Percentiles rank a stretch among this genome's conserved stretches.
These are phyloP conservation scores for Scenedesmus sp. DNA, from an alignment of 163 green algal species.

Conservation along the genomic window DNA sequence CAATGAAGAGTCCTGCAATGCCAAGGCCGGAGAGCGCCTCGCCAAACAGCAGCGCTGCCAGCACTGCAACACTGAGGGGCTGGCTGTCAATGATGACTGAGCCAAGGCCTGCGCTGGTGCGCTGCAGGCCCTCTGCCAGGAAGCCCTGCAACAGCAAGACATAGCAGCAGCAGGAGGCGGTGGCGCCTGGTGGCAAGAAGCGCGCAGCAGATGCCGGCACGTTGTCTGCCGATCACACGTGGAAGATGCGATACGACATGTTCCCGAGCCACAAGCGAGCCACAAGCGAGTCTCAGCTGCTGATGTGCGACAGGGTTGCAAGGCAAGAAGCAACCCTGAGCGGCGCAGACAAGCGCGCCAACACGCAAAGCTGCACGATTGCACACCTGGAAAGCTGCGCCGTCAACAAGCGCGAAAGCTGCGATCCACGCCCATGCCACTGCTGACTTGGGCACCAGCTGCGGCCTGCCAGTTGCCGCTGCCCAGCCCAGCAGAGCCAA, in stretches of 20 bases:
- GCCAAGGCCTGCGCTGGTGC: conserved; percentile 93
- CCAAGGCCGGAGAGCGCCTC: conserved; percentile 70
- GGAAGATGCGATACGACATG: no score
- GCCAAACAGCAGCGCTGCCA: conserved; percentile 89
- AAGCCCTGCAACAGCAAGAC: conserved; percentile 92
- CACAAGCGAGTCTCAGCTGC: not conserved
- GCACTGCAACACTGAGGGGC: conserved; percentile 88
- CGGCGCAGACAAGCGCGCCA: not conserved
- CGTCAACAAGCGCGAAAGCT: conserved; percentile 94
- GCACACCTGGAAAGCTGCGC: conserved; percentile 92
- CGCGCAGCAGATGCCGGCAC: not conserved
- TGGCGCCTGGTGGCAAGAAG: no score
- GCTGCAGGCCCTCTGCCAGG: conserved; percentile 92
- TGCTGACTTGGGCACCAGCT: conserved; percentile 66
- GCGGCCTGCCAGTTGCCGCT: conserved; percentile 66
- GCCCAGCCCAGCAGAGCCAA: conserved; percentile 89
- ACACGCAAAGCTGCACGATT: not conserved
- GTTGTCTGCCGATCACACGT: no score
- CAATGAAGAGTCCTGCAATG: conserved; percentile 73
- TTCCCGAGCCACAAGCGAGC: no score
- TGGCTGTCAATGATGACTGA: conserved; percentile 99
- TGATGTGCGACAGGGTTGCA: no score
- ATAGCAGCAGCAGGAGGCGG: not conserved
- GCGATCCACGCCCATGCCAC: conserved; percentile 89
- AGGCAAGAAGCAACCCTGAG: not conserved